Evolutionary conservation across 805 yeast genomes (phyloP), one percentile per base, ranked within the genome.

Genomic region (Kregervanrija delftensis): DNA sequence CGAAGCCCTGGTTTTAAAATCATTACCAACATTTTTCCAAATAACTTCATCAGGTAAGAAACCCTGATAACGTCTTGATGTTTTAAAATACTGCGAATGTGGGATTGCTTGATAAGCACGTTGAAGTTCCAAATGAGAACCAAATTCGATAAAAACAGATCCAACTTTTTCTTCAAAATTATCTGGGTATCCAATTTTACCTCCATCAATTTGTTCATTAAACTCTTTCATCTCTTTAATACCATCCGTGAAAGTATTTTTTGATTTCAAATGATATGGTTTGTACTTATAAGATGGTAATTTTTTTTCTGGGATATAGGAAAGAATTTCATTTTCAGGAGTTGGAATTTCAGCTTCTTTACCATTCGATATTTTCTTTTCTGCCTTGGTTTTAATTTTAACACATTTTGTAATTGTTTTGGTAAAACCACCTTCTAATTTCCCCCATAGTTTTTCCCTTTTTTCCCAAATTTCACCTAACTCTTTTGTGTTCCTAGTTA

Each of bases 41-140:
- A 85, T 69, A 39, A 91, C 72, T 56, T 91, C 97, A 36, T 79
- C 83, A 8, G 98, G 96, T 10, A 84, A 69, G 41, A 80, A 68
- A 30, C 88, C 88, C 43, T 79, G 78, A 53, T 68, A 65, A 47
- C 78, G 67, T 48, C 74, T 73, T 59, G 60, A 75, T 51, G 52
- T 60, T 56, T 65, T 72, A 49, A 71, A 68, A 58, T 68, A 59
- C 58, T 71, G 50, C 54, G 68, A 73, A 52, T 73, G 76, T 33
- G 83, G 82, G 51, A 83, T 65, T n/a, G 87, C 81, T 67, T 91
- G 98, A 64, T 73, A 85, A 40, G 96, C 96, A 53, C 80, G 74
- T 65, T 90, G 97, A 45, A 93, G 83, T 60, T 90, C 95, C 48
- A 84, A 74, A 64, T 89, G 96, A 48, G 86, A 73, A 41, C 84